Conservation (phyloP, 1,284 basidiomycete species). For the Cryptococcus amylolentus region DNA sequence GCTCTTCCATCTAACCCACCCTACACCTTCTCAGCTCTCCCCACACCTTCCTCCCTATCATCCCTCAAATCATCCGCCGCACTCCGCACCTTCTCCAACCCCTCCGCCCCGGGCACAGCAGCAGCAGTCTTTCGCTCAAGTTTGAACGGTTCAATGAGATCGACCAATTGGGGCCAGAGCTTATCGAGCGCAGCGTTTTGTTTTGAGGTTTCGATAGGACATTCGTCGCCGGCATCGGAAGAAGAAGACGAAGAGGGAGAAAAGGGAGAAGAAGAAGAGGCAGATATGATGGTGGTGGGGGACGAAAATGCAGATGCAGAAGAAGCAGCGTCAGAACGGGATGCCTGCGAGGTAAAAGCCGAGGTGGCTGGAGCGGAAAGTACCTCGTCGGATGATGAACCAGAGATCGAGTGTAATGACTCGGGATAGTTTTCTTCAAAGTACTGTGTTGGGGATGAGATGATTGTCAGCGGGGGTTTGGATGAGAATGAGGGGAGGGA, state of each 20-base stretch:
- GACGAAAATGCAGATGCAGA: conserved; percentile 5
- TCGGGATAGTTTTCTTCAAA: conserved; percentile 60
- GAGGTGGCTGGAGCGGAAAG: conserved; percentile 28
- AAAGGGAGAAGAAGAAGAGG: background rate
- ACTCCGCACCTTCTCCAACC: conserved; percentile 31
- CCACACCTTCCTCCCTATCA: conserved; percentile 19
- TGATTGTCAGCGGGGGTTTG: background rate
- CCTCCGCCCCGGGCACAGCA: conserved; percentile 16
- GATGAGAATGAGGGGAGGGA: background rate
- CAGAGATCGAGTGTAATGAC: conserved; percentile 69
- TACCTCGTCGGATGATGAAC: conserved; percentile 86
- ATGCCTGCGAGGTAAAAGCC: conserved; percentile 2
- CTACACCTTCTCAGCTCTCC: too few relatives aligned
- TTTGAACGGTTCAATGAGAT: conserved; percentile 42
- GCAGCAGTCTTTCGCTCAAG: conserved; percentile 14
- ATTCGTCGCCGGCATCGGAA: background rate
- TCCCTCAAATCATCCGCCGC: conserved; percentile 48
- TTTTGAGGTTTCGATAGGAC: conserved; percentile 10
- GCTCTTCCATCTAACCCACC: background rate
- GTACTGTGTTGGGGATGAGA: conserved; percentile 51
- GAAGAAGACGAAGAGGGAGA: background rate
- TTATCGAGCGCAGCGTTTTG: conserved; percentile 33
- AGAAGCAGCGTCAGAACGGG: conserved; percentile 5
- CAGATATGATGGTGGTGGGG: conserved; percentile 2
- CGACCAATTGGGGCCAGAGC: conserved; percentile 48